phyloP scores from a whole-genome alignment of 2,329 filamentous ascomycete genomes.

The Pyrenochaeta sp. region DNA sequence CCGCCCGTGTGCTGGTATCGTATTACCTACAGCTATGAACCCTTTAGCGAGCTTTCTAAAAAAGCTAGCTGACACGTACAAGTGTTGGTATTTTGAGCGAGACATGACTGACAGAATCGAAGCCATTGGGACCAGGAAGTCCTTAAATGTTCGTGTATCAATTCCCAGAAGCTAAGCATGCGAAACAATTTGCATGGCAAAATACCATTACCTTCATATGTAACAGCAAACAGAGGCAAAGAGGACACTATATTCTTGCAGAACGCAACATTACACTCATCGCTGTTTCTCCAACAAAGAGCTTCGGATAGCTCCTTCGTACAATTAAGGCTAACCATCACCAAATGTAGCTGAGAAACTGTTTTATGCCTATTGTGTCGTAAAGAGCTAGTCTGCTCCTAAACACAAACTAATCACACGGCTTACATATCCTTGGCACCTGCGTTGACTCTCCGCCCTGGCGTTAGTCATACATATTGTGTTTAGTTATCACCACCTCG shows the following conservation, averaged over 20 bases:
- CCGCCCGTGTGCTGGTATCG: too few species aligned
- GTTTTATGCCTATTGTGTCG: background rate
- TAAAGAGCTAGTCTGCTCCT: background rate
- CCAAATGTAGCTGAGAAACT: too few species aligned
- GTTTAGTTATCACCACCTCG: slow-evolving; percentile 4
- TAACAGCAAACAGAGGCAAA: too few species aligned
- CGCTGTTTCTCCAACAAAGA: too few species aligned
- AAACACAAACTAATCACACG: background rate
- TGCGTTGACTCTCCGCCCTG: background rate
- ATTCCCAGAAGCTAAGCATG: background rate
- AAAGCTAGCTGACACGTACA: background rate
- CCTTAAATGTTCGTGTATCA: background rate
- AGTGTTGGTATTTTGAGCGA: background rate
- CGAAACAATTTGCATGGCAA: too few species aligned
- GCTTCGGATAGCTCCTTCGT: too few species aligned
- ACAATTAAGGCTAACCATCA: too few species aligned
- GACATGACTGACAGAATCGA: background rate
- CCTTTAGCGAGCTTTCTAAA: background rate
- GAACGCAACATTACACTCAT: too few species aligned
- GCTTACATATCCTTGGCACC: background rate
- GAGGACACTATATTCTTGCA: too few species aligned
- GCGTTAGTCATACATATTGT: background rate
- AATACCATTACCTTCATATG: too few species aligned
- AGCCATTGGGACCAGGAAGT: background rate
- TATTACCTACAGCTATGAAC: background rate